phyloP scores from a whole-genome alignment of 2,329 filamentous ascomycete genomes.

The Colletotrichum lentis region DNA sequence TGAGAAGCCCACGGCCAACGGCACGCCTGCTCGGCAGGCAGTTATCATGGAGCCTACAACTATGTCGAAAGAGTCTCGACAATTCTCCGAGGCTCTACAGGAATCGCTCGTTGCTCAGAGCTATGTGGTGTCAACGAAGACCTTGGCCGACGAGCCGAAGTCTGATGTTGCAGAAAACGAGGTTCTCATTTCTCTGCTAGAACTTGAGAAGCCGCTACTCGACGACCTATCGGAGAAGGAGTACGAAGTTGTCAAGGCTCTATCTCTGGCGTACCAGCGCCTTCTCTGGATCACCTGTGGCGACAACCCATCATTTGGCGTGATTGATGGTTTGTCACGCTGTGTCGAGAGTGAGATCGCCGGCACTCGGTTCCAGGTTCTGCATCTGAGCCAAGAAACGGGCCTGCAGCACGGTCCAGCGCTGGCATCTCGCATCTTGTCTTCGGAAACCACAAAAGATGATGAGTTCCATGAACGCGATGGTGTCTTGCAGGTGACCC shows the following conservation, averaged over 20 bases:
- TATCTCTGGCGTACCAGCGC: background rate
- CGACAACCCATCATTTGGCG: background rate
- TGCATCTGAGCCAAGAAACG: background rate
- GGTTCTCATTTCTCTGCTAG: background rate
- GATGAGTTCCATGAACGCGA: background rate
- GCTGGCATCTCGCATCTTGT: background rate
- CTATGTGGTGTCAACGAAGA: too few species aligned
- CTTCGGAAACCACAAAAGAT: background rate
- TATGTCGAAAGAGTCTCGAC: too few species aligned
- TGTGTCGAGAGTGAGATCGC: background rate
- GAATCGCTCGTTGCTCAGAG: too few species aligned
- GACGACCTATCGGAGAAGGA: background rate
- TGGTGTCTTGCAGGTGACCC: slow-evolving; percentile 11
- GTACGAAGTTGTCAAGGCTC: background rate
- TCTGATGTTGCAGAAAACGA: too few species aligned
- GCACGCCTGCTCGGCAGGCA: too few species aligned
- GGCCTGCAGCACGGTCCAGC: background rate
- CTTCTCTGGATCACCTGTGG: background rate
- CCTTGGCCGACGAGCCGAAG: too few species aligned
- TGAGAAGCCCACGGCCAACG: too few species aligned
- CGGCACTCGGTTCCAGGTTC: background rate
- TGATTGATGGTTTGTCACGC: background rate
- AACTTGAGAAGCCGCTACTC: background rate
- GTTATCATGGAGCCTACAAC: too few species aligned
- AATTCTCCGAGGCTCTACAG: too few species aligned